phyloP scores from a whole-genome alignment of 345 rosid species.

The Hypericum androsaemum region DNA sequence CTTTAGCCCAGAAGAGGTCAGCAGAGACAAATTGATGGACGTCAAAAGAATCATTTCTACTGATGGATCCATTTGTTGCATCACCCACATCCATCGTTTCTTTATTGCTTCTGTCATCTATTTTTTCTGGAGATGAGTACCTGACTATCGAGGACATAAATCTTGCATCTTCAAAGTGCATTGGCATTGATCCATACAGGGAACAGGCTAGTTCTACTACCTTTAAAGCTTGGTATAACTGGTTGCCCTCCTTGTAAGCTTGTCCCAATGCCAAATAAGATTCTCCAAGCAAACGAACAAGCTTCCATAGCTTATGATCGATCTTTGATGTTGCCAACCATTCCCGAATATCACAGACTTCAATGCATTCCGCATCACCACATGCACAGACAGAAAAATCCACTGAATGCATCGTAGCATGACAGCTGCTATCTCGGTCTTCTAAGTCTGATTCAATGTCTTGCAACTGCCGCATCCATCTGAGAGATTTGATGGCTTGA shows the following conservation, averaged over 20 bases:
- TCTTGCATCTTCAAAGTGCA: conserved; percentile 46
- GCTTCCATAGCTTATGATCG: conserved; percentile 84
- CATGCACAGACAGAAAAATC: conserved; percentile 71
- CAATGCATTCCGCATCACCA: conserved; percentile 95
- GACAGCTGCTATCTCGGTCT: conserved; percentile 18
- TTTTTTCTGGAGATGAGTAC: conserved; percentile 20
- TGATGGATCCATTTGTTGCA: conserved; percentile 25
- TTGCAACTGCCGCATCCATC: conserved; percentile 84
- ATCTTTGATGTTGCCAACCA: conserved; percentile 89
- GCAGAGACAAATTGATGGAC: conserved; percentile 48
- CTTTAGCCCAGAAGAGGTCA: conserved; percentile 80
- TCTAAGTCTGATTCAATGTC: conserved; percentile 33
- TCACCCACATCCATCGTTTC: conserved; percentile 23
- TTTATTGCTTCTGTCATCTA: conserved; percentile 15
- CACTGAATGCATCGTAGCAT: conserved; percentile 24
- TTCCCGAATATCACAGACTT: conserved; percentile 86
- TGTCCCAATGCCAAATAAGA: conserved; percentile 83
- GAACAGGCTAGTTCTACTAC: conserved; percentile 78
- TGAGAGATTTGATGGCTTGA: conserved; percentile 89
- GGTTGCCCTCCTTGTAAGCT: conserved; percentile 71
- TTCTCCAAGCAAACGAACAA: conserved; percentile 92
- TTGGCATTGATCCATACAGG: conserved; percentile 92
- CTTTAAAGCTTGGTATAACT: conserved; percentile 72
- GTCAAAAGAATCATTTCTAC: conserved; percentile 26
- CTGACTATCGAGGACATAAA: conserved; percentile 68